Base-by-base conservation (phyloP, 2,329 filamentous ascomycete species). In the Orbilia quercus region DNA sequence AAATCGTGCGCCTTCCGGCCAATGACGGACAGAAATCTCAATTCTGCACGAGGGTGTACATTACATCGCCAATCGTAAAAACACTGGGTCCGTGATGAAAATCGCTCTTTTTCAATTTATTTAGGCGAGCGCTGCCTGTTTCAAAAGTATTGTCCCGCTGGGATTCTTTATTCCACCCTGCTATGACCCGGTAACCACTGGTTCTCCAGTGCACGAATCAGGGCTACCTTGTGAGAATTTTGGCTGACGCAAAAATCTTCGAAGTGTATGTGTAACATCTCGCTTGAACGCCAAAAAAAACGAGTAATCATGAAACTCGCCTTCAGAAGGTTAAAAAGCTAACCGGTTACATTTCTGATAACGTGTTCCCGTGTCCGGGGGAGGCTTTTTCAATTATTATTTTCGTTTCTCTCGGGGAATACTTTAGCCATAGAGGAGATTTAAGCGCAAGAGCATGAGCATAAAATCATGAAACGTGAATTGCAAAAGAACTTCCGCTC, bases 81-180 rank as follows among this genome's bases (percentile, higher is more conserved):
- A 18, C 6, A 25, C 20, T 4, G 9, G 28, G 28, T 9, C 25
- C 16, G 5, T 11, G 20, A 16, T n/a, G n/a, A 51, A 54, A 23
- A 2, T 28, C 25, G 31, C 20, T 23, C 38, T 45, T 34, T 16
- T 50, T 25, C 53, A 64, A 53, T 71, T 20, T 58, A 71, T 53
- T 62, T 71, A 71, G 66, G 58, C 66, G 66, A 71, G 66, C 66
- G 66, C 58, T 71, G 66, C 42, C 58, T 64, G 66, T 71, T 71
- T 64, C 66, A 54, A 45, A 58, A 28, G 25, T 51, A 71, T 71
- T 71, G 38, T 38, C 53, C 64, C 45, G 36, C 54, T 59, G 38
- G 44, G 36, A 54, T 25, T 38, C 55, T 34, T n/a, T n/a, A n/a
- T n/a, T n/a, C n/a, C n/a, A n/a, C n/a, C n/a, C 25, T n/a, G 38